A percentile compares a stretch with the other conserved stretches of the same genome.
Conservation (phyloP, 1,284 basidiomycete species). For the Tylopilus sp. region DNA sequence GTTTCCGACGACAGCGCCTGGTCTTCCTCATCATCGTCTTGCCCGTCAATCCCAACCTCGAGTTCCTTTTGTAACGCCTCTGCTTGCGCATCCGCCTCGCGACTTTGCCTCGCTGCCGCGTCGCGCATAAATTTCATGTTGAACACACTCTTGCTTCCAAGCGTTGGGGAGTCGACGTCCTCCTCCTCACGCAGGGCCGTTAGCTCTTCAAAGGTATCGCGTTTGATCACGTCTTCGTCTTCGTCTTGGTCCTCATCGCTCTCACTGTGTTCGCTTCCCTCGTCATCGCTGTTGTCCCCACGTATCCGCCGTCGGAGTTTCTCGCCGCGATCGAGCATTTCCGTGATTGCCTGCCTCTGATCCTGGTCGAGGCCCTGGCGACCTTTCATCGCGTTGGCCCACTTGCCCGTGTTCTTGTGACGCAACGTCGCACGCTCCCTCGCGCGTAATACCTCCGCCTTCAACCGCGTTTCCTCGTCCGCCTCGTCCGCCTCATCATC, state of each 20-base stretch:
- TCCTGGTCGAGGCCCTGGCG: slow-evolving; percentile 73
- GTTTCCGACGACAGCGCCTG: slow-evolving; percentile 40
- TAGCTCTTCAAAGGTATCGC: slow-evolving; percentile 81
- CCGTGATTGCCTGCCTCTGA: slow-evolving; percentile 79
- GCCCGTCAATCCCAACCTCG: slow-evolving; percentile 51
- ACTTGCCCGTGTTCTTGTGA: slow-evolving; percentile 88
- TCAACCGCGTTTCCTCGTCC: slow-evolving; percentile 49
- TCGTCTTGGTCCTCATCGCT: slow-evolving; percentile 55
- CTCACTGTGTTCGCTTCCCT: slow-evolving; percentile 60
- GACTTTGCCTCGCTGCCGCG: slow-evolving; percentile 77
- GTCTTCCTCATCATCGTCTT: slow-evolving; percentile 49
- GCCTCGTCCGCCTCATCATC: slow-evolving; percentile 54
- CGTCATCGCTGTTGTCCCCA: slow-evolving; percentile 61
- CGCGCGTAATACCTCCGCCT: slow-evolving; percentile 83
- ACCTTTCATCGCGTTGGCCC: slow-evolving; percentile 78
- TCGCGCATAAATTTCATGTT: slow-evolving; percentile 98
- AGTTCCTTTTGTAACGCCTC: slow-evolving; percentile 82
- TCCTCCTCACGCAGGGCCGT: slow-evolving; percentile 52
- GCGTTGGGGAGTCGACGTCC: slow-evolving; percentile 42
- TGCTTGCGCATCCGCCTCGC: slow-evolving; percentile 66
- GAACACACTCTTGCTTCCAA: slow-evolving; percentile 76
- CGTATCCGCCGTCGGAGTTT: slow-evolving; percentile 77
- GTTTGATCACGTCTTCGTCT: slow-evolving; percentile 66
- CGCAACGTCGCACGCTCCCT: slow-evolving; percentile 87
- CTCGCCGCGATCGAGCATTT: slow-evolving; percentile 84